Evolutionary conservation across 768 basidiomycete species (phyloP).

Genomic region (Auricularia sp.): DNA sequence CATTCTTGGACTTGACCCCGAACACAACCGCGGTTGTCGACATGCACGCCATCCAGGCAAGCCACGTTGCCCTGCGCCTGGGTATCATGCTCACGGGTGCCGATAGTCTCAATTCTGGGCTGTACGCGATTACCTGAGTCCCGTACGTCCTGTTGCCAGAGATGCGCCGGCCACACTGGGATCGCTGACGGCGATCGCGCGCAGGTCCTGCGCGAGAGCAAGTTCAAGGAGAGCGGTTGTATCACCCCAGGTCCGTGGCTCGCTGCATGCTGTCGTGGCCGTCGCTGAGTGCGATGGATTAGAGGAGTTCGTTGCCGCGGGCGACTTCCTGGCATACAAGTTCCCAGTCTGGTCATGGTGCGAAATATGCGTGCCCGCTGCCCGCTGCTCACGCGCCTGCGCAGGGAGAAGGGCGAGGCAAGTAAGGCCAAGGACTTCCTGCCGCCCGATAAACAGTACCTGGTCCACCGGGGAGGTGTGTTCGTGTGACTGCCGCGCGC

Average conservation of each 20-base stretch:
- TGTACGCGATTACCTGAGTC: conserved; percentile 87
- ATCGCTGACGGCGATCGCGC: conserved; percentile 15
- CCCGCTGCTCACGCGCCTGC: conserved; percentile 3
- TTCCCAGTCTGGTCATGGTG: conserved; percentile 98
- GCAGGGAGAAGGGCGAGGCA: conserved; percentile 87
- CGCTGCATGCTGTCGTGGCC: neutral
- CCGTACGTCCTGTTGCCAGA: conserved; percentile 43
- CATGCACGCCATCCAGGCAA: conserved; percentile 14
- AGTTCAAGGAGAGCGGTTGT: conserved; percentile 97
- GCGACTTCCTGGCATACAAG: conserved; percentile 95
- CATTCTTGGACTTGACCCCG: neutral
- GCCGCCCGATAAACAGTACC: conserved; percentile 93
- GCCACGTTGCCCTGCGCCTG: neutral
- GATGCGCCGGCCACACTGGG: conserved; percentile 9
- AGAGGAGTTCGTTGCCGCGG: conserved; percentile 98
- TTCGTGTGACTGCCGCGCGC: neutral
- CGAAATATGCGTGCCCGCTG: conserved; percentile 16
- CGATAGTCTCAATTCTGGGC: conserved; percentile 84
- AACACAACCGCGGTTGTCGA: neutral
- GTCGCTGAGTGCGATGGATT: conserved; percentile 7
- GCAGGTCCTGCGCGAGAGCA: conserved; percentile 93
- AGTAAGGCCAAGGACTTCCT: conserved; percentile 83
- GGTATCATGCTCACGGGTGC: conserved; percentile 8
- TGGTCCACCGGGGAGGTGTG: conserved; percentile 72
- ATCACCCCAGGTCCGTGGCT: conserved; percentile 73